These are phyloP conservation scores for Arxiozyma slooffiae DNA, from an alignment of 1,139 yeast genomes.

Conservation along the genomic window DNA sequence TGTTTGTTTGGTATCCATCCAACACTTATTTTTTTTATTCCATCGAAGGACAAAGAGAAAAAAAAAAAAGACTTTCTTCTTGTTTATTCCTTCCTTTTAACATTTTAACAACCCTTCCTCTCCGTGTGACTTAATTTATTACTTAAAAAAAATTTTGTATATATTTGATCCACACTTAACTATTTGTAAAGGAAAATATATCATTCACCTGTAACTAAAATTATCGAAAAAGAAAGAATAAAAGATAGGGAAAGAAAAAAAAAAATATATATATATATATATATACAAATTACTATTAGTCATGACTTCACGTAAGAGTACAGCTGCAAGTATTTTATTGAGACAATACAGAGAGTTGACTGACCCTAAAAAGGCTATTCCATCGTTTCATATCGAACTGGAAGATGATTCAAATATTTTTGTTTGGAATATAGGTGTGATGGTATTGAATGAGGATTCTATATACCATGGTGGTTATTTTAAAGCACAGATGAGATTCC, in stretches of 20 bases:
- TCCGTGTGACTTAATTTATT: not conserved
- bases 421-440: constrained; percentile 86
- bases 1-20: not conserved
- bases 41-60: not conserved
- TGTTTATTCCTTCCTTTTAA: not conserved
- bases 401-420: constrained; percentile 80
- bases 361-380: constrained; percentile 85
- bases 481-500: constrained; percentile 89
- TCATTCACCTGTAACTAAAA: not conserved
- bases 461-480: constrained; percentile 94
- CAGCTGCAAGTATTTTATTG: constrained; percentile 67
- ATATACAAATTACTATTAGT: not conserved
- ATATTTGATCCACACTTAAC: not conserved
- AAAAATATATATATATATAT: not conserved
- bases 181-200: too few species aligned
- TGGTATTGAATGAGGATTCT: constrained; percentile 83
- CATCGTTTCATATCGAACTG: constrained; percentile 78
- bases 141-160: too few species aligned
- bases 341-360: constrained; percentile 92
- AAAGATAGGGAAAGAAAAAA: not conserved
- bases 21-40: not conserved
- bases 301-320: constrained; percentile 29
- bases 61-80: not conserved
- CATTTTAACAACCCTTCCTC: not conserved
- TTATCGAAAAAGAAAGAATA: not conserved